Conservation (phyloP, 169 alveolate genomes). For the Amoebophrya sp. region DNA sequence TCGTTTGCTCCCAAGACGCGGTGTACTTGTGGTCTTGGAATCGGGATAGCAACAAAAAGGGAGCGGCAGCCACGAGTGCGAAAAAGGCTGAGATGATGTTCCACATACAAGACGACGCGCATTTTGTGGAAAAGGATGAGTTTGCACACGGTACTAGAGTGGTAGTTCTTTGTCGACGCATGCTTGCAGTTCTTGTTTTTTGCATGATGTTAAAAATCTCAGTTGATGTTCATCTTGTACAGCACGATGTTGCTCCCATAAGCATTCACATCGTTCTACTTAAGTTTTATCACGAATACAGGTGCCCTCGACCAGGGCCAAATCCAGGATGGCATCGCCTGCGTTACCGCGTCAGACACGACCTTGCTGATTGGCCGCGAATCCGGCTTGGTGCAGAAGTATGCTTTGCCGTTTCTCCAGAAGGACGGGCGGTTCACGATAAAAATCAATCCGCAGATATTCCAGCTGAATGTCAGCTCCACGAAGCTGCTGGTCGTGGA, state of each 20-base stretch:
- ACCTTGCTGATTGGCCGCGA: constrained; percentile 54
- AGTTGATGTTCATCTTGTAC: not conserved
- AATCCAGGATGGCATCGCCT: constrained; percentile 58
- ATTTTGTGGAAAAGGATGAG: no score
- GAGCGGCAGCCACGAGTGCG: no score
- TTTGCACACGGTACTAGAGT: no score
- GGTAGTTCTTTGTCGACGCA: no score
- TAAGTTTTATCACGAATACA: no score
- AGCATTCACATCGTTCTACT: no score
- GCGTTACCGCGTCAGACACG: constrained; percentile 50
- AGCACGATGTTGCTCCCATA: not conserved
- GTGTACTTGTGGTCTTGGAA: constrained; percentile 72
- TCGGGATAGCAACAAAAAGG: no score
- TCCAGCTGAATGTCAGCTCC: constrained; percentile 55
- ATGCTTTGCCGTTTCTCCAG: constrained; percentile 61
- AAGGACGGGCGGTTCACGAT: constrained; percentile 53
- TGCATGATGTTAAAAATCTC: no score
- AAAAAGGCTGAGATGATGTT: constrained; percentile 24
- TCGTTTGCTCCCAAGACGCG: constrained; percentile 63
- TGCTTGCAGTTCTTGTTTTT: no score
- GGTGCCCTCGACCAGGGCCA: constrained; percentile 50
- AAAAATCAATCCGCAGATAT: constrained; percentile 54
- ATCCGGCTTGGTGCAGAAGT: constrained; percentile 58
- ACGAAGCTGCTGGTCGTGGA: constrained; percentile 62
- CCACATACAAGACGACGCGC: no score